Conservation (phyloP, 805 yeast genomes). For the Blastobotrys attinorum region DNA sequence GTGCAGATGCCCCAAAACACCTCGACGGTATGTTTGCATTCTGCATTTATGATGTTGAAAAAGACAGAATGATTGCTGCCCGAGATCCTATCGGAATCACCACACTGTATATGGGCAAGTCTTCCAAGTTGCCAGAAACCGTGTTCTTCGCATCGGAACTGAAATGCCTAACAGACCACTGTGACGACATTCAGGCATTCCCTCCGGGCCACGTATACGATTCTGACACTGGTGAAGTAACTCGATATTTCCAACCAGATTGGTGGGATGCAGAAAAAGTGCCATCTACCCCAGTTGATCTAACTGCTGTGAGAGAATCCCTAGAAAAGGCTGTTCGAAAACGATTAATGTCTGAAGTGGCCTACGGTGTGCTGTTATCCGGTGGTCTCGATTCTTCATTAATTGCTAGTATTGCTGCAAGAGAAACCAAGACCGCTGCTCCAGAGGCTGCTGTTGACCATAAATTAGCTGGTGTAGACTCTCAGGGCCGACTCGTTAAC, state of each 20-base stretch:
- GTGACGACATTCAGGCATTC: slow-evolving; percentile 88
- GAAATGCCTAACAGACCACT: slow-evolving; percentile 88
- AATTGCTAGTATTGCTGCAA: slow-evolving; percentile 94
- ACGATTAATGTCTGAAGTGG: slow-evolving; percentile 99
- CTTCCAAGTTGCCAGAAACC: slow-evolving; percentile 57
- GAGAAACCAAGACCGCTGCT: slow-evolving; percentile 83
- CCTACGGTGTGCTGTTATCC: slow-evolving; percentile 93
- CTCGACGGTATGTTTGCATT: slow-evolving; percentile 98
- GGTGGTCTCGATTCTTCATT: slow-evolving; percentile 97
- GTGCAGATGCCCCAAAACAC: slow-evolving; percentile 79
- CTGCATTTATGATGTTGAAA: slow-evolving; percentile 75
- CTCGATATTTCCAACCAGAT: slow-evolving; percentile 83
- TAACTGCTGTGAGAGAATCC: slow-evolving; percentile 59
- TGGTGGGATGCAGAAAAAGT: slow-evolving; percentile 86
- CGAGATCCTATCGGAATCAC: slow-evolving; percentile 98
- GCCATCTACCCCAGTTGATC: slow-evolving; percentile 73
- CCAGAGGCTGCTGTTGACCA: slow-evolving; percentile 53
- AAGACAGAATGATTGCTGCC: slow-evolving; percentile 89
- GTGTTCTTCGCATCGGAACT: slow-evolving; percentile 90
- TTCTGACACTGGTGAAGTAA: slow-evolving; percentile 74
- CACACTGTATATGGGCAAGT: slow-evolving; percentile 90
- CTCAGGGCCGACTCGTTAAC: slow-evolving; percentile 67
- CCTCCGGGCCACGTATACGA: slow-evolving; percentile 99
- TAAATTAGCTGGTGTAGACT: slow-evolving; percentile 88
- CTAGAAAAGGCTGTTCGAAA: slow-evolving; percentile 95